Conservation (phyloP, 2,329 filamentous ascomycete genomes). For the Xylariaceae sp. region DNA sequence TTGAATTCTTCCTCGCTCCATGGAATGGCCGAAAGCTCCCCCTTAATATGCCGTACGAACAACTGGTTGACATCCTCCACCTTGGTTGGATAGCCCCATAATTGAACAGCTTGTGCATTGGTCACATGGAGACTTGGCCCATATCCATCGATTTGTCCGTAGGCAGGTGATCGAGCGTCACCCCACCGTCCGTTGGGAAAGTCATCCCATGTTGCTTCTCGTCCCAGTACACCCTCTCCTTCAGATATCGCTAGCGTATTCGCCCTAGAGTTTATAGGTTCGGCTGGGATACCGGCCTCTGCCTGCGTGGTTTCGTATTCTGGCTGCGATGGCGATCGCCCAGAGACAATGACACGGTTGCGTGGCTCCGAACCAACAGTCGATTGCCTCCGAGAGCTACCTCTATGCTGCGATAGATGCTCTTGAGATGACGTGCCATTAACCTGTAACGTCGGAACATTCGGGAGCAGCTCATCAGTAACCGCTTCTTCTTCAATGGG, state of each 20-base stretch:
- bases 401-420: slow-evolving; percentile 29
- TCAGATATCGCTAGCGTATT: slow-evolving; percentile 92
- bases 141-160: slow-evolving; percentile 97
- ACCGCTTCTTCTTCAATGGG: slow-evolving; percentile 47
- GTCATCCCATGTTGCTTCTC: slow-evolving; percentile 98
- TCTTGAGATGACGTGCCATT: slow-evolving; percentile 40
- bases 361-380: slow-evolving; percentile 80
- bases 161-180: slow-evolving; percentile 86
- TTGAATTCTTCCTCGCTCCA: slow-evolving; percentile 91
- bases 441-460: slow-evolving; percentile 43
- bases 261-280: slow-evolving; percentile 70
- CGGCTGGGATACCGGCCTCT: slow-evolving; percentile 72
- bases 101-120: slow-evolving; percentile 71
- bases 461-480: slow-evolving; percentile 40
- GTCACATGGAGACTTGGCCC: slow-evolving; percentile 93
- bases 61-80: slow-evolving; percentile 69
- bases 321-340: slow-evolving; percentile 52
- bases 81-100: slow-evolving; percentile 78
- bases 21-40: slow-evolving; percentile 75
- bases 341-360: slow-evolving; percentile 81
- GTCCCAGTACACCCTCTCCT: slow-evolving; percentile 80
- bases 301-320: slow-evolving; percentile 69
- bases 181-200: slow-evolving; percentile 96
- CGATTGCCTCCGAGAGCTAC: slow-evolving; percentile 56
- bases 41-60: slow-evolving; percentile 77